A percentile compares a stretch with the other conserved stretches of the same genome.
Conservation (phyloP, 495 filamentous ascomycete species). For the Penicillium lagena region DNA sequence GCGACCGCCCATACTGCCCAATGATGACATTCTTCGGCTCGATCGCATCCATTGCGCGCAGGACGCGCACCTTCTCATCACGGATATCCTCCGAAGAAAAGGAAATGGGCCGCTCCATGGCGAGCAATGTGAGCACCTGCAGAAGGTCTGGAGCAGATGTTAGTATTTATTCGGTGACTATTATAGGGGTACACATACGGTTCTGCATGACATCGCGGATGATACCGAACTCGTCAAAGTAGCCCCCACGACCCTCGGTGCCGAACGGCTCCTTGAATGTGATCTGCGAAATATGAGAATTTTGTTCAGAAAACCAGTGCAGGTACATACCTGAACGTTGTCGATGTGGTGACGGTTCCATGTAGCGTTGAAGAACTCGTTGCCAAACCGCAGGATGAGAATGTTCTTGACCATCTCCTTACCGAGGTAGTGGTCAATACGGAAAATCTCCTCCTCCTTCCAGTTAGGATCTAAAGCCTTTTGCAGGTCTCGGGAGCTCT, state of each 20-base stretch:
- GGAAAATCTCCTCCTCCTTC: slow-evolving; percentile 99
- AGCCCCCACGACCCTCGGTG: slow-evolving; percentile 97
- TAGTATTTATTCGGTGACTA: slow-evolving; percentile 6
- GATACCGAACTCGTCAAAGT: slow-evolving; percentile 99
- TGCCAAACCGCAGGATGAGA: slow-evolving; percentile 94
- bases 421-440: slow-evolving; percentile 98
- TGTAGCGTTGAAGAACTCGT: slow-evolving; percentile 97
- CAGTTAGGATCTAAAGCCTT: slow-evolving; percentile 95
- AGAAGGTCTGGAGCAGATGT: slow-evolving; percentile 58
- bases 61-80: slow-evolving; percentile 94
- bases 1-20: slow-evolving; percentile 93
- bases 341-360: slow-evolving; percentile 99
- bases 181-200: slow-evolving; percentile 39
- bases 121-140: slow-evolving; percentile 90
- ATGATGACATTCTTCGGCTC: slow-evolving; percentile 99
- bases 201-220: slow-evolving; percentile 99
- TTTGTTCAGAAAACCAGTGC: background rate
- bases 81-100: slow-evolving; percentile 98
- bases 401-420: slow-evolving; percentile 99
- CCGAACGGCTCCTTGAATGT: slow-evolving; percentile 99
- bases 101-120: slow-evolving; percentile 97
- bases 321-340: slow-evolving; percentile 63
- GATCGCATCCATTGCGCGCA: slow-evolving; percentile 88
- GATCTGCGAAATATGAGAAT: slow-evolving; percentile 47
- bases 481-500: slow-evolving; percentile 88